These are phyloP conservation scores for Lichtheimia ornata DNA, from an alignment of 371 early-diverging fungal genomes.

Conservation along the genomic window DNA sequence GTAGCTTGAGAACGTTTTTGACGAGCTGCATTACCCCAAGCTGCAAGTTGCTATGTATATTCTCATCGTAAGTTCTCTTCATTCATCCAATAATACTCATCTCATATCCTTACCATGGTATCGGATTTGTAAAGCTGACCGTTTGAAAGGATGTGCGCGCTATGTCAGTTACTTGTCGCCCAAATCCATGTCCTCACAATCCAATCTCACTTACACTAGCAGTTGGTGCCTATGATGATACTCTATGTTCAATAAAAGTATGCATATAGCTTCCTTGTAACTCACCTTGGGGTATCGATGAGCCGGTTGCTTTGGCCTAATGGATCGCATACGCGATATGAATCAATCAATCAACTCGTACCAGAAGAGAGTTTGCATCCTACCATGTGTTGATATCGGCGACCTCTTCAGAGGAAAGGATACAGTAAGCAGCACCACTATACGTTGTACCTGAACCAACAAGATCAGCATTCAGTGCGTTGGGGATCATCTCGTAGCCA, in stretches of 20 bases:
- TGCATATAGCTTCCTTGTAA: neutral
- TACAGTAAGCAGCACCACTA: conserved; percentile 59
- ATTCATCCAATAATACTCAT: no score
- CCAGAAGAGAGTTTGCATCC: neutral
- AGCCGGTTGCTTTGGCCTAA: conserved; percentile 45
- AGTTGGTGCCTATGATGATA: conserved; percentile 38
- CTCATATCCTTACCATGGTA: neutral
- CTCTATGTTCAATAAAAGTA: neutral
- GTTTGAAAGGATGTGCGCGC: no score
- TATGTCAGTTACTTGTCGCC: neutral
- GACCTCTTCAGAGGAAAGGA: conserved; percentile 40
- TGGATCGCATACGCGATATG: neutral
- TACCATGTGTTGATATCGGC: conserved; percentile 40
- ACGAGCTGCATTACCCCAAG: conserved; percentile 48
- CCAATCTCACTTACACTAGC: conserved; percentile 36
- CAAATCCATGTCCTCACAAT: neutral
- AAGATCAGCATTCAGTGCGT: neutral
- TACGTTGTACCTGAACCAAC: conserved; percentile 55
- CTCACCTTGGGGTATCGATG: conserved; percentile 46
- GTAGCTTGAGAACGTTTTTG: conserved; percentile 22
- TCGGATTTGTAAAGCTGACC: conserved; percentile 14
- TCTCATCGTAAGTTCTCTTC: neutral
- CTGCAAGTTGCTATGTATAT: conserved; percentile 26
- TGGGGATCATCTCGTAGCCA: neutral
- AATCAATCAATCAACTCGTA: neutral